Conservation (phyloP, 371 early-diverging fungal genomes). For the Mucor circinelloides region DNA sequence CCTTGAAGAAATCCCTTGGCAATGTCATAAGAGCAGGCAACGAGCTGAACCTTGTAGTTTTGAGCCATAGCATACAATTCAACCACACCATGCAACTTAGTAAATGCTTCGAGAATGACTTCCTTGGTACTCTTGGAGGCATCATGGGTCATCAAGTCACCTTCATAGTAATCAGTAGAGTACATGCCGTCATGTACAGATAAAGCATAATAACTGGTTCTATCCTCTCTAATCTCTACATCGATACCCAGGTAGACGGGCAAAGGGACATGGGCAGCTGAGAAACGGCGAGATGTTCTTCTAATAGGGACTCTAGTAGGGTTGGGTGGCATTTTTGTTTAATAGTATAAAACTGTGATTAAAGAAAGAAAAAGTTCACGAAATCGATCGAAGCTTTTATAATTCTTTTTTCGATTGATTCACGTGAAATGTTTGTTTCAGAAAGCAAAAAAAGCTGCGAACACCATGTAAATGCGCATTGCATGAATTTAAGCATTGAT, state of each 20-base stretch:
- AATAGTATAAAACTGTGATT: not conserved
- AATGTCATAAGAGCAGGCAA: slow-evolving; percentile 44
- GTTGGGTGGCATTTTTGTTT: slow-evolving; percentile 36
- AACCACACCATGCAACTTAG: slow-evolving; percentile 45
- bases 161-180: slow-evolving; percentile 52
- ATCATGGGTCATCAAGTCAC: slow-evolving; percentile 27
- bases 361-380: not conserved
- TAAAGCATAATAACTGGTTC: slow-evolving; percentile 39
- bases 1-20: slow-evolving; percentile 27
- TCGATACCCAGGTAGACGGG: slow-evolving; percentile 67
- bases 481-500: slow-evolving; percentile 16
- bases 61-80: slow-evolving; percentile 45
- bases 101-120: slow-evolving; percentile 31
- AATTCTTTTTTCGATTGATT: not conserved
- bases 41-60: slow-evolving; percentile 58
- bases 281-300: slow-evolving; percentile 38
- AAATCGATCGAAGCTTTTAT: not conserved
- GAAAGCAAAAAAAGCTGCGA: not conserved
- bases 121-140: slow-evolving; percentile 11
- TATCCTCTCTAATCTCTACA: slow-evolving; percentile 41
- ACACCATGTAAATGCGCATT: not conserved
- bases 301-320: slow-evolving; percentile 30
- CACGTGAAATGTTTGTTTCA: not conserved
- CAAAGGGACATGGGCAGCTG: slow-evolving; percentile 41
- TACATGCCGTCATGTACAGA: slow-evolving; percentile 68